Conservation (phyloP, 805 yeast species). For the Huiozyma sinensis region DNA sequence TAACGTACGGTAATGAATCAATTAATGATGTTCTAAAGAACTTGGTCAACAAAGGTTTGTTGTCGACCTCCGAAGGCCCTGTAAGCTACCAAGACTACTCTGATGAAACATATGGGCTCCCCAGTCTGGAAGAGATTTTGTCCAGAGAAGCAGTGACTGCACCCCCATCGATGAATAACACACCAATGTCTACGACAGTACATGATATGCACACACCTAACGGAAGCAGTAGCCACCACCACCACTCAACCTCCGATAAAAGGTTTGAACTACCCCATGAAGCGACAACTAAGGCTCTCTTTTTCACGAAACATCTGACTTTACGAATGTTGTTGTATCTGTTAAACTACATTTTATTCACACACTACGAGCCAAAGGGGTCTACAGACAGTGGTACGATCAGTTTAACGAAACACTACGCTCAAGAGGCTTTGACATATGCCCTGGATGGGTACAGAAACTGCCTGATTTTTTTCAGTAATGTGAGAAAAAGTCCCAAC, state of each 20-base stretch:
- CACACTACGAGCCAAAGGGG: constrained; percentile 35
- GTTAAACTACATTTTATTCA: constrained; percentile 39
- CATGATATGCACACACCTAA: not conserved
- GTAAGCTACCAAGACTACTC: constrained; percentile 18
- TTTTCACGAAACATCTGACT: constrained; percentile 30
- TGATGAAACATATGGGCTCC: constrained; percentile 26
- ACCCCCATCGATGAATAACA: constrained; percentile 4
- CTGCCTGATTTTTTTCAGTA: constrained; percentile 33
- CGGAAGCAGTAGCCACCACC: not conserved
- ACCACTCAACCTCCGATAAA: constrained; percentile 14
- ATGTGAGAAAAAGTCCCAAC: constrained; percentile 26
- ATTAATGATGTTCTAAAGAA: constrained; percentile 21
- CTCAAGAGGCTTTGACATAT: constrained; percentile 33
- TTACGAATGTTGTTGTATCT: constrained; percentile 41
- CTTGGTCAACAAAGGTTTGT: constrained; percentile 21
- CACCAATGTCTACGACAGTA: constrained; percentile 2
- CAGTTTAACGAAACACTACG: constrained; percentile 29
- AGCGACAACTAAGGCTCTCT: constrained; percentile 31
- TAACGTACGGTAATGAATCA: constrained; percentile 26
- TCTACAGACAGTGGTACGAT: constrained; percentile 28
- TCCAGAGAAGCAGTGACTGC: constrained; percentile 5
- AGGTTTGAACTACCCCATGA: constrained; percentile 31
- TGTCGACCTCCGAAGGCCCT: constrained; percentile 23
- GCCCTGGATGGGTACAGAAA: constrained; percentile 36
- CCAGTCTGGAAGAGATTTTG: constrained; percentile 23